A percentile compares a stretch with the other conserved stretches of the same genome.
Conservation (phyloP, 2,329 filamentous ascomycete genomes). For the Lecanoromycetidae sp. region DNA sequence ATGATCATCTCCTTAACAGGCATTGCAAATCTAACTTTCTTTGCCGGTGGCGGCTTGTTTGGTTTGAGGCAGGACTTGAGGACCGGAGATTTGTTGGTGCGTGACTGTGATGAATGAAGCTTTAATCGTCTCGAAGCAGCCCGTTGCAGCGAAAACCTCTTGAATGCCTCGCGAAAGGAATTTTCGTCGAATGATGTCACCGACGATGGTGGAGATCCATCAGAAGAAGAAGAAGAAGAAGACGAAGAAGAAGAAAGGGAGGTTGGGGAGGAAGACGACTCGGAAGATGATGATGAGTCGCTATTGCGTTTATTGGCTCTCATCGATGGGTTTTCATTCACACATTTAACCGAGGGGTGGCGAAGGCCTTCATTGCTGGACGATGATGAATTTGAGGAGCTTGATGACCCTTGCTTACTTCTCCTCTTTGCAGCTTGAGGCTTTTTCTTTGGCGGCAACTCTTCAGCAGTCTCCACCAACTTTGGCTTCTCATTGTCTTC, state of each 20-base stretch:
- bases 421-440: no score
- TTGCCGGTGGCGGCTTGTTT: conserved; percentile 1
- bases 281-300: not conserved
- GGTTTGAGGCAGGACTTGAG: not conserved
- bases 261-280: no score
- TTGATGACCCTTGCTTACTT: no score
- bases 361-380: not conserved
- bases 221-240: not conserved
- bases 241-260: no score
- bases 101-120: not conserved
- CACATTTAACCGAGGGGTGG: not conserved
- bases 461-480: no score
- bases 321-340: not conserved
- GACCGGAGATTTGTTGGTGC: not conserved
- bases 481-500: not conserved
- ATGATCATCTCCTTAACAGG: not conserved
- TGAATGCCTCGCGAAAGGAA: not conserved
- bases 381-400: not conserved
- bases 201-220: not conserved
- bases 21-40: conserved; percentile 9
- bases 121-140: not conserved
- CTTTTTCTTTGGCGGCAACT: not conserved
- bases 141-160: no score
- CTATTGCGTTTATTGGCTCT: no score
- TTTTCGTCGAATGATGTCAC: not conserved